Evolutionary conservation across 2,329 filamentous ascomycete genomes (phyloP).

Genomic region (Colletotrichum musae): DNA sequence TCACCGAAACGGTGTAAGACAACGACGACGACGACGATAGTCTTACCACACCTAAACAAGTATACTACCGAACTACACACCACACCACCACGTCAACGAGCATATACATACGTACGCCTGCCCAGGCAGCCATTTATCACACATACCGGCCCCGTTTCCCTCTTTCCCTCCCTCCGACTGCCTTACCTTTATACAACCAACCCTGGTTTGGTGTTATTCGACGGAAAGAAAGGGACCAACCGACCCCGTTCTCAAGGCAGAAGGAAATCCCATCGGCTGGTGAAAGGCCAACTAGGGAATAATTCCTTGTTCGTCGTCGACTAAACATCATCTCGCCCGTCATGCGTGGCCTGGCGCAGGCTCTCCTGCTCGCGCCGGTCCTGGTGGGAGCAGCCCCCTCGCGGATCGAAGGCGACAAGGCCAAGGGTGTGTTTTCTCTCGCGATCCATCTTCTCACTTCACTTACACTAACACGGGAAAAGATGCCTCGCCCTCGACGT

Average conservation of each 20-base stretch:
- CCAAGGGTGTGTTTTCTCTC: conserved; percentile 9
- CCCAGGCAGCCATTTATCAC: conserved; percentile 29
- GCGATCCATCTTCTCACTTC: background rate
- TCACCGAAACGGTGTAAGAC: conserved; percentile 5
- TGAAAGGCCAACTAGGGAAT: background rate
- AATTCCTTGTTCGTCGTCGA: too few relatives aligned
- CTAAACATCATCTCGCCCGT: conserved; percentile 13
- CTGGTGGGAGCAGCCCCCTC: conserved; percentile 48
- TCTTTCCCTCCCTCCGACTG: background rate
- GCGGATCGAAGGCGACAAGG: conserved; percentile 21
- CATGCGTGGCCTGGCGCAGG: conserved; percentile 40
- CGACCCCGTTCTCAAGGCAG: conserved; percentile 23
- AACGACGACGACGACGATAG: background rate
- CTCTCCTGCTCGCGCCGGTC: conserved; percentile 53
- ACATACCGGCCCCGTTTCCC: background rate
- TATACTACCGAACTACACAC: conserved; percentile 4
- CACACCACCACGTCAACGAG: background rate
- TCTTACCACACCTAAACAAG: background rate
- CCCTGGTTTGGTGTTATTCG: too few relatives aligned
- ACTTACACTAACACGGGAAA: background rate
- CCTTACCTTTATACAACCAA: background rate
- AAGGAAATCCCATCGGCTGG: background rate
- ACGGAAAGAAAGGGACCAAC: too few relatives aligned
- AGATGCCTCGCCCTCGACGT: conserved; percentile 35
- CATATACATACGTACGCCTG: conserved; percentile 15